phyloP scores from a whole-genome alignment of 352 stramenopile species.

The Globisporangium polare region DNA sequence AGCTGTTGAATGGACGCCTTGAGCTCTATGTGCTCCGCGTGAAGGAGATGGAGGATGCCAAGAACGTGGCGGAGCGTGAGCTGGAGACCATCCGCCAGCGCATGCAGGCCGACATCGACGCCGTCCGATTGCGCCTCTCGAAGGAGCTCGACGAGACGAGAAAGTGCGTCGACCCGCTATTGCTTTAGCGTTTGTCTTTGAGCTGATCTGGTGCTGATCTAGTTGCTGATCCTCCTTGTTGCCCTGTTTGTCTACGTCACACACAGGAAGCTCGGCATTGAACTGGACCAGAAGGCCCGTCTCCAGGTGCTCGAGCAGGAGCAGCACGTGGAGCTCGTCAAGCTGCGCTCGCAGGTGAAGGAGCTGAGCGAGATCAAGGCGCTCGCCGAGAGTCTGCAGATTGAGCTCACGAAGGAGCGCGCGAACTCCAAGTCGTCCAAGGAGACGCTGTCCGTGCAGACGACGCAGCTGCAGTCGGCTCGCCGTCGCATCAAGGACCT shows the following conservation, averaged over 20 bases:
- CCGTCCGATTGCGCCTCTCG: slow-evolving; percentile 44
- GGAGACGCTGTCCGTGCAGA: slow-evolving; percentile 64
- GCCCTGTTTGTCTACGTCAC: background rate
- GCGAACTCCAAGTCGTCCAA: slow-evolving; percentile 68
- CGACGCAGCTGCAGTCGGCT: slow-evolving; percentile 60
- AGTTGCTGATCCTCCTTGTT: slow-evolving; percentile 1
- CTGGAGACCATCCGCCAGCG: slow-evolving; percentile 76
- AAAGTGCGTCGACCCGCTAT: slow-evolving; percentile 26
- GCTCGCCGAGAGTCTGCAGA: slow-evolving; percentile 41
- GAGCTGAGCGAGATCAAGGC: slow-evolving; percentile 62
- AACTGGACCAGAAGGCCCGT: slow-evolving; percentile 67
- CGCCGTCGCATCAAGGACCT: slow-evolving; percentile 67
- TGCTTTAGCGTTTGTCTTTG: background rate
- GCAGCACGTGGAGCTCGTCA: slow-evolving; percentile 72
- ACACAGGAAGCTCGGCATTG: slow-evolving; percentile 61
- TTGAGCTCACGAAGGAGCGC: slow-evolving; percentile 56
- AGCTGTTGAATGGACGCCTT: slow-evolving; percentile 77
- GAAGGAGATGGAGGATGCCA: slow-evolving; percentile 79
- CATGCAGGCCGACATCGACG: slow-evolving; percentile 78
- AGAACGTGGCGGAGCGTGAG: slow-evolving; percentile 67
- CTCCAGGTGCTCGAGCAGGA: slow-evolving; percentile 79
- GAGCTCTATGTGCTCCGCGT: slow-evolving; percentile 82
- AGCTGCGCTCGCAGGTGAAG: slow-evolving; percentile 65
- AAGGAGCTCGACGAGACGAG: slow-evolving; percentile 78
- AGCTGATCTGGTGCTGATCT: background rate